These are phyloP conservation scores for Hyaloperonospora arabidopsidis DNA, from an alignment of 352 stramenopile genomes.

Conservation along the genomic window DNA sequence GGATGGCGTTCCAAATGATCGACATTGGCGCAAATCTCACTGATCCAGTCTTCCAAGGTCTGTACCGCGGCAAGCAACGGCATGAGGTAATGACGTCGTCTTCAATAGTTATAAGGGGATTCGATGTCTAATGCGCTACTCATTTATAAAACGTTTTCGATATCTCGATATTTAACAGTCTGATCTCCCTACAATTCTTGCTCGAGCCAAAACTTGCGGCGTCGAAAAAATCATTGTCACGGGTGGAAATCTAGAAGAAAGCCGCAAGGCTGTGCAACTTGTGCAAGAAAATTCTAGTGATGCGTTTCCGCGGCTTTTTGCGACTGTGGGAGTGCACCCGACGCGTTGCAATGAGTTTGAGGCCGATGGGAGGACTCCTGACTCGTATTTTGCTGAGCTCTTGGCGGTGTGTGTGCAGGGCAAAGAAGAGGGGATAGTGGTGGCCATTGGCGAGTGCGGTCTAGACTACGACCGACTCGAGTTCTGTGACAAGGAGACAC, in stretches of 20 bases:
- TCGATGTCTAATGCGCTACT: too few species aligned
- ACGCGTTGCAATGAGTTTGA: slow-evolving; percentile 89
- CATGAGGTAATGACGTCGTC: slow-evolving; percentile 62
- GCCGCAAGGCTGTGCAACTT: slow-evolving; percentile 29
- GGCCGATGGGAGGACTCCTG: slow-evolving; percentile 36
- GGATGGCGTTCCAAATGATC: slow-evolving; percentile 47
- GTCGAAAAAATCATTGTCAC: slow-evolving; percentile 91
- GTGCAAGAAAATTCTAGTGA: slow-evolving; percentile 14
- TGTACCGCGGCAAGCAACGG: slow-evolving; percentile 84
- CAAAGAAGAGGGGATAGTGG: slow-evolving; percentile 55
- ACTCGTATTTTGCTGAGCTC: slow-evolving; percentile 58
- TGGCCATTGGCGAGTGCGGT: slow-evolving; percentile 94
- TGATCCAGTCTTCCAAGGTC: slow-evolving; percentile 86
- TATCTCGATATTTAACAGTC: slow-evolving; percentile 26
- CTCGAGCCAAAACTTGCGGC: slow-evolving; percentile 70
- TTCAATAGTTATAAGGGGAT: too few species aligned
- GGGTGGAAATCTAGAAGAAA: slow-evolving; percentile 50
- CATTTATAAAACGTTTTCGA: background rate
- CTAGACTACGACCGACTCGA: slow-evolving; percentile 96
- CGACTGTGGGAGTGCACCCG: slow-evolving; percentile 86
- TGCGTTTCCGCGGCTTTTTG: slow-evolving; percentile 36
- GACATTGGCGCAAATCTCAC: slow-evolving; percentile 94
- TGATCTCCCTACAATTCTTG: slow-evolving; percentile 84
- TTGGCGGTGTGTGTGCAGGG: slow-evolving; percentile 51
- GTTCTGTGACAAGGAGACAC: slow-evolving; percentile 88